Percentiles rank a stretch among this genome's conserved stretches.
These are phyloP conservation scores for Ormosia semicastrata DNA, from an alignment of 306 rosid species.

Conservation along the genomic window DNA sequence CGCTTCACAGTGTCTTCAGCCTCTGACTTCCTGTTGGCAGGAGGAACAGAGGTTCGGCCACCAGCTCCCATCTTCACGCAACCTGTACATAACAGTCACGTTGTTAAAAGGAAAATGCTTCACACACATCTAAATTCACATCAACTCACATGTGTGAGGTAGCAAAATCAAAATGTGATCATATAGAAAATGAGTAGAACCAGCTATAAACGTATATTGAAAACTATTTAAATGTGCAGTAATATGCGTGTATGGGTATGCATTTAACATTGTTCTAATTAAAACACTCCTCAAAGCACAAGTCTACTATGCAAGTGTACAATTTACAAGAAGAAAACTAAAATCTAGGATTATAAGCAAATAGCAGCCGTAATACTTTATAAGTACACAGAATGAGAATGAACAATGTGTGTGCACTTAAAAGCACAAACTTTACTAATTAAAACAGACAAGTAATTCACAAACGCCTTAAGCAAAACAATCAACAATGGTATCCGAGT, in stretches of 20 bases:
- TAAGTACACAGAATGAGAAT: neutral
- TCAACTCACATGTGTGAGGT: too few relatives aligned
- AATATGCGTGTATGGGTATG: too few relatives aligned
- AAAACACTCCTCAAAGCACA: neutral
- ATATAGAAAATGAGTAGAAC: too few relatives aligned
- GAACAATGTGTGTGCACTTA: neutral
- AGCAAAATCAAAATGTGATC: too few relatives aligned
- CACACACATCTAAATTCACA: too few relatives aligned
- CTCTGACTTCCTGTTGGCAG: constrained; percentile 43
- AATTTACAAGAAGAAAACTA: neutral
- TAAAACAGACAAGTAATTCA: neutral
- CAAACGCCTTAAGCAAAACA: neutral
- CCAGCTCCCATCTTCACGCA: constrained; percentile 84
- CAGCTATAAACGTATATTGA: too few relatives aligned
- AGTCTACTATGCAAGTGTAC: neutral
- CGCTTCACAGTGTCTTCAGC: constrained; percentile 46
- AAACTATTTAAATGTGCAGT: too few relatives aligned
- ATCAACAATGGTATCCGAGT: neutral
- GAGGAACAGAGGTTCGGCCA: constrained; percentile 75
- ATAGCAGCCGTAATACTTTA: neutral
- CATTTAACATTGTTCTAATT: too few relatives aligned
- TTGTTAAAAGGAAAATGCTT: neutral
- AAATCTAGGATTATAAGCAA: constrained; percentile 9
- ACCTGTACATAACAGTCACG: constrained; percentile 36
- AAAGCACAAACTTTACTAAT: neutral